These are phyloP conservation scores for Atalantia buxifolia DNA, from an alignment of 345 rosid genomes.

Conservation along the genomic window DNA sequence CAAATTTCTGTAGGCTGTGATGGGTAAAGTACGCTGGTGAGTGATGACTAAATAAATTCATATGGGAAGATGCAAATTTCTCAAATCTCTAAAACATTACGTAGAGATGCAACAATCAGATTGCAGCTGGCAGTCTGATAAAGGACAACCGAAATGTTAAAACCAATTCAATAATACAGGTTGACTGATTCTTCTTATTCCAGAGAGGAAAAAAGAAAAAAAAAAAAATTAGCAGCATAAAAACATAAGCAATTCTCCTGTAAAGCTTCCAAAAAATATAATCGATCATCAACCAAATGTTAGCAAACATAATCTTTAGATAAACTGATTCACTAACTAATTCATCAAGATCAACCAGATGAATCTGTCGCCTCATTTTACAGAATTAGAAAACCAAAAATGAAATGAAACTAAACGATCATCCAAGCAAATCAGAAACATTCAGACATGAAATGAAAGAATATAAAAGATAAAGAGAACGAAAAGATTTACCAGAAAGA, in stretches of 20 bases:
- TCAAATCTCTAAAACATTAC: background rate
- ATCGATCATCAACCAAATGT: background rate
- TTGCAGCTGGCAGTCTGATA: too few relatives aligned
- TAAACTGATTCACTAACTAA: background rate
- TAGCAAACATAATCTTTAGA: background rate
- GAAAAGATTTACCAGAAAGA: constrained; percentile 64
- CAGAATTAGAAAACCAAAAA: background rate
- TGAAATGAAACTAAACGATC: background rate
- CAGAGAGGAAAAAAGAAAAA: background rate
- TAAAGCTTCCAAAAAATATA: background rate
- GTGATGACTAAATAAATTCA: too few relatives aligned
- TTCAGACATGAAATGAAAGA: background rate
- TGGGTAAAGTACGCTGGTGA: too few relatives aligned
- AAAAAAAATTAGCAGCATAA: background rate
- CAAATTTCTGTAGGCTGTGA: background rate
- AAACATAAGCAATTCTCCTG: background rate
- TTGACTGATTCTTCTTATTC: constrained; percentile 3
- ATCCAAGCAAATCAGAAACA: background rate
- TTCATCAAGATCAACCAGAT: background rate
- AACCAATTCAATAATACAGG: too few relatives aligned
- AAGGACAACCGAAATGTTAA: background rate
- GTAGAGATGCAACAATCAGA: background rate
- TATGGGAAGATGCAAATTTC: background rate
- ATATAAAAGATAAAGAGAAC: background rate
- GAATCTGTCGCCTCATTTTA: background rate